Percentiles rank a stretch among this genome's conserved stretches.
These are phyloP conservation scores for Acanthamoeba culbertsoni DNA, from an alignment of 208 protist genomes.

Conservation along the genomic window DNA sequence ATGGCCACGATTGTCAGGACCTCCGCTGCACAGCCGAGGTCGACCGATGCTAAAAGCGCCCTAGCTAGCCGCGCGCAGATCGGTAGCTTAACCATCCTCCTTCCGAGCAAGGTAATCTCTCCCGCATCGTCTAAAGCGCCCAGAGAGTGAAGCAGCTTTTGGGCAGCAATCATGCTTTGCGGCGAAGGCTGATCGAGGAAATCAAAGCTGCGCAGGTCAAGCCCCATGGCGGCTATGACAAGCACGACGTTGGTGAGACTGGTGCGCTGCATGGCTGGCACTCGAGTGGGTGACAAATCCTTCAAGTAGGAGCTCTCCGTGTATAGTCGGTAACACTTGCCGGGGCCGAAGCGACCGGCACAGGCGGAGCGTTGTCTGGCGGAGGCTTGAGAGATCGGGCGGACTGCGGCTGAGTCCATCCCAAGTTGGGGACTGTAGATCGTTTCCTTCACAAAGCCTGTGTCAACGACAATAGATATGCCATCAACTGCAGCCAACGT, in stretches of 20 bases:
- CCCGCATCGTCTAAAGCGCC: slow-evolving; percentile 94
- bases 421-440: slow-evolving; percentile 90
- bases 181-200: slow-evolving; percentile 95
- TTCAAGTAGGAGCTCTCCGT: slow-evolving; percentile 93
- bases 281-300: slow-evolving; percentile 90
- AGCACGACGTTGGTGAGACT: slow-evolving; percentile 96
- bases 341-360: slow-evolving; percentile 90
- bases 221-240: slow-evolving; percentile 95
- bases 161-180: slow-evolving; percentile 89
- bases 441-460: slow-evolving; percentile 99
- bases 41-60: slow-evolving; percentile 92
- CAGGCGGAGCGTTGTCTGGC: slow-evolving; percentile 91
- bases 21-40: slow-evolving; percentile 92
- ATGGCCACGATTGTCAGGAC: slow-evolving; percentile 94
- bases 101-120: slow-evolving; percentile 93
- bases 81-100: slow-evolving; percentile 95
- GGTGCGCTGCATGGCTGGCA: slow-evolving; percentile 96
- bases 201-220: slow-evolving; percentile 96
- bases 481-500: slow-evolving; percentile 99
- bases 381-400: slow-evolving; percentile 95
- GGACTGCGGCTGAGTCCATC: slow-evolving; percentile 95
- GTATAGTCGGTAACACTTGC: slow-evolving; percentile 96
- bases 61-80: slow-evolving; percentile 96
- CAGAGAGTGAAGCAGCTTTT: slow-evolving; percentile 94
- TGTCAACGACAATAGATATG: slow-evolving; percentile 99